Evolutionary conservation across 768 basidiomycete species (phyloP).

Genomic region (Trametes cinnabarina): DNA sequence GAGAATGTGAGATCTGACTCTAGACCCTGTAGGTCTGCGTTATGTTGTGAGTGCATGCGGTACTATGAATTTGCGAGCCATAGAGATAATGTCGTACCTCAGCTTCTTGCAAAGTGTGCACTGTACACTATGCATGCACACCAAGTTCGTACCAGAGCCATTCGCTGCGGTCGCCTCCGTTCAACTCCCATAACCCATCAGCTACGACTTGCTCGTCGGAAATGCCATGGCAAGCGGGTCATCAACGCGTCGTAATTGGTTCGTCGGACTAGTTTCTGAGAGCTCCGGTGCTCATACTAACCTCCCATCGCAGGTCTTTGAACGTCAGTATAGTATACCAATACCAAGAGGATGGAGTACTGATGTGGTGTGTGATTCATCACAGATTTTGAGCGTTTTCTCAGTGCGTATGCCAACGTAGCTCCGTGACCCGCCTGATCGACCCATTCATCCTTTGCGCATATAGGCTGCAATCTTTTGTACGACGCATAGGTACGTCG

Average conservation of each 20-base stretch:
- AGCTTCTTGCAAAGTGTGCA: slow-evolving; percentile 5
- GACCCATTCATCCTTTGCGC: neutral
- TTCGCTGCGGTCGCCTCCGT: neutral
- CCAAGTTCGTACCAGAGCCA: neutral
- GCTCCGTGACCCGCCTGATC: no score
- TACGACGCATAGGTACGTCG: neutral
- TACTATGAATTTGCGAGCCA: no score
- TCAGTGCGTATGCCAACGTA: slow-evolving; percentile 4
- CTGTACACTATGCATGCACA: slow-evolving; percentile 1
- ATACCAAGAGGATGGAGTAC: no score
- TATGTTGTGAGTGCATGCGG: neutral
- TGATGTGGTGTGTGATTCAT: no score
- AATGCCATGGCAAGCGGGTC: no score
- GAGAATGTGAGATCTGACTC: neutral
- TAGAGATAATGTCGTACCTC: no score
- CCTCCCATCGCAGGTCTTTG: no score
- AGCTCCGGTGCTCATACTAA: no score
- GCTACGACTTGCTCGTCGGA: neutral
- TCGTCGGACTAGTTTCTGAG: no score
- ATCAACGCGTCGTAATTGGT: no score
- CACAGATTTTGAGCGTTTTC: slow-evolving; percentile 1
- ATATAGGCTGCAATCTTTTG: slow-evolving; percentile 2
- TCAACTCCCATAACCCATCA: neutral
- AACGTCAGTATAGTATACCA: no score
- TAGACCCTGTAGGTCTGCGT: neutral